phyloP scores from a whole-genome alignment of 2,329 filamentous ascomycete genomes.

The Aspergillus carbonarius region DNA sequence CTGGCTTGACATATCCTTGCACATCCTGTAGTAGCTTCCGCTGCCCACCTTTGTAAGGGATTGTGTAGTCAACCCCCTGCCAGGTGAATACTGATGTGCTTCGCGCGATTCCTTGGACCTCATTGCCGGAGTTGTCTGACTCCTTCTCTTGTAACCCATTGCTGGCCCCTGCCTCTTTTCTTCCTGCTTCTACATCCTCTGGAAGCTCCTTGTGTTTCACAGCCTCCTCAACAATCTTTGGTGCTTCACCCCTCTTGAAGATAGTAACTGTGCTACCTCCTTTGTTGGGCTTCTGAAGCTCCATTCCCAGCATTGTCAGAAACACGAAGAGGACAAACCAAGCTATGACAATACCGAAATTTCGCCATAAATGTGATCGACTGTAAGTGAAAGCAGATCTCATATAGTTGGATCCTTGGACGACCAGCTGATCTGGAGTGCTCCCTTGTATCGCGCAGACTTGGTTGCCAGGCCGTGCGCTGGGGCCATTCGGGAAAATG shows the following conservation, averaged over 20 bases:
- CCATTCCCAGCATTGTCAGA: constrained; percentile 74
- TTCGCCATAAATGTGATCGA: constrained; percentile 63
- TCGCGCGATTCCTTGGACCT: constrained; percentile 55
- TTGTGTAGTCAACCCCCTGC: constrained; percentile 77
- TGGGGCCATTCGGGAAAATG: constrained; percentile 56
- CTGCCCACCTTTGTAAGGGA: constrained; percentile 46
- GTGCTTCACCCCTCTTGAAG: constrained; percentile 67
- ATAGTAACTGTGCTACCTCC: constrained; percentile 79
- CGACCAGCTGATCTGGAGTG: constrained; percentile 51
- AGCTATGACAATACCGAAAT: constrained; percentile 76
- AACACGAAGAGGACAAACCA: constrained; percentile 74
- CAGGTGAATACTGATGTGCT: constrained; percentile 78
- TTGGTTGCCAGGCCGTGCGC: constrained; percentile 51
- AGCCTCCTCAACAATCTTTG: constrained; percentile 56
- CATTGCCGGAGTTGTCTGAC: constrained; percentile 21
- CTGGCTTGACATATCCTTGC: constrained; percentile 72
- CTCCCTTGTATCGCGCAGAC: constrained; percentile 61
- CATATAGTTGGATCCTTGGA: constrained; percentile 59
- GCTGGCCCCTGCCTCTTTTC: constrained; percentile 20
- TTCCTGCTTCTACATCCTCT: constrained; percentile 54
- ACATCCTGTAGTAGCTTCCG: constrained; percentile 58
- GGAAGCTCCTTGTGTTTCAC: constrained; percentile 50
- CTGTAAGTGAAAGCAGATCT: constrained; percentile 55
- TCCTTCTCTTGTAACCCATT: constrained; percentile 20
- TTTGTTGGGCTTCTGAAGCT: constrained; percentile 73